A percentile compares a stretch with the other conserved stretches of the same genome.
Conservation (phyloP, 192 early-diverging fungal genomes). For the Diversispora epigaea region DNA sequence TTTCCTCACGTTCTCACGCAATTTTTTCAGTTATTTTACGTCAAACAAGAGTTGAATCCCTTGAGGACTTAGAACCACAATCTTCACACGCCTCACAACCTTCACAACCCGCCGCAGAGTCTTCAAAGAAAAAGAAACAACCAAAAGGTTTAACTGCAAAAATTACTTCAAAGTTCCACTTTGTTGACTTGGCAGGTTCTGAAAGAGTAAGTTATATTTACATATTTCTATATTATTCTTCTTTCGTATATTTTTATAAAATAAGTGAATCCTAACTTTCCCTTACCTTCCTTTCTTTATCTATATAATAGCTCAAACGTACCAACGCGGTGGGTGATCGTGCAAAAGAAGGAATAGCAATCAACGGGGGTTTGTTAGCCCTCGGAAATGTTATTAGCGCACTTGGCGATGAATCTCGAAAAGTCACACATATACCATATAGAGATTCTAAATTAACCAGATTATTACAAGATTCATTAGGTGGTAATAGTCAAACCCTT, state of each 20-base stretch:
- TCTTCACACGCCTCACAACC: conserved; percentile 26
- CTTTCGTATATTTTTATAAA: background rate
- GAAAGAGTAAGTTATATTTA: conserved; percentile 57
- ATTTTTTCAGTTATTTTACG: conserved; percentile 88
- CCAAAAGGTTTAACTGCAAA: conserved; percentile 36
- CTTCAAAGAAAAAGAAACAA: conserved; percentile 34
- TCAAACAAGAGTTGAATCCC: conserved; percentile 58
- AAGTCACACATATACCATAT: conserved; percentile 84
- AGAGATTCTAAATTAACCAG: conserved; percentile 96
- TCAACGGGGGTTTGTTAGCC: conserved; percentile 94
- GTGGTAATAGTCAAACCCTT: conserved; percentile 91
- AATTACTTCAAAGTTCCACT: conserved; percentile 89
- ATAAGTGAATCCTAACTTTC: conserved; percentile 17
- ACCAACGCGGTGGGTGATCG: conserved; percentile 90
- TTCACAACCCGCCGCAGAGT: conserved; percentile 21
- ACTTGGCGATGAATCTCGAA: conserved; percentile 74
- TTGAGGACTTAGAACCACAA: conserved; percentile 34
- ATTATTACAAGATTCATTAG: conserved; percentile 95
- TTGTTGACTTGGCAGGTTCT: conserved; percentile 97
- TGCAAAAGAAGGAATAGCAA: conserved; percentile 94
- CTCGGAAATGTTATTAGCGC: conserved; percentile 97
- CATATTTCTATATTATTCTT: background rate
- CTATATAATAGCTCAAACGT: conserved; percentile 64
- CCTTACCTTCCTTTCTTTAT: background rate
- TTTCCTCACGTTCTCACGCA: conserved; percentile 92